A percentile compares a stretch with the other conserved stretches of the same genome.
phyloP scores from a whole-genome alignment of 176 grass and related monocot species.

The Ensete ventricosum region DNA sequence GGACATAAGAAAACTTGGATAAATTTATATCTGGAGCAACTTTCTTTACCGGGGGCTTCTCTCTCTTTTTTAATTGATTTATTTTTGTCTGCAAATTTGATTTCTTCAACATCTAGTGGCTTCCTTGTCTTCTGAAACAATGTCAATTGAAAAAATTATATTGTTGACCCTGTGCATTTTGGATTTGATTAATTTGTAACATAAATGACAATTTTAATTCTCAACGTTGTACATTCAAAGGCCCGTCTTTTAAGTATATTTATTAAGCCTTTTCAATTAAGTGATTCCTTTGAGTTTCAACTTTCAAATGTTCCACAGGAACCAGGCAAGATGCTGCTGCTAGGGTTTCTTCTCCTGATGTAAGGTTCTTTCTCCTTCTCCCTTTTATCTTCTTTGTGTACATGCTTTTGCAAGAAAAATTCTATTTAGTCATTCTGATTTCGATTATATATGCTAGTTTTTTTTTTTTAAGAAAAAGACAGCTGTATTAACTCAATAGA shows the following conservation, averaged over 20 bases:
- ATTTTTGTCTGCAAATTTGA: no score
- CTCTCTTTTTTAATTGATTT: no score
- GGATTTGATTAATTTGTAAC: background rate
- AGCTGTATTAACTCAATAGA: no score
- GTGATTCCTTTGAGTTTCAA: background rate
- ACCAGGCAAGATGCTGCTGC: background rate
- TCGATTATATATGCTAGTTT: background rate
- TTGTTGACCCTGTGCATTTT: background rate
- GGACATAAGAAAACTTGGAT: no score
- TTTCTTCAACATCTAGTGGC: no score
- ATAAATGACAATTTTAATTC: no score
- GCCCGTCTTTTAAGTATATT: no score
- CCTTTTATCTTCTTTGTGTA: background rate
- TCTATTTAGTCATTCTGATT: background rate
- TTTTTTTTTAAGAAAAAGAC: background rate
- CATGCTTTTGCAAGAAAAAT: background rate
- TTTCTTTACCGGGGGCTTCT: no score
- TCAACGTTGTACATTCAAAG: background rate
- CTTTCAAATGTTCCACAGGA: background rate
- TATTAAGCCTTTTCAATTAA: background rate
- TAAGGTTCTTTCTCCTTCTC: background rate
- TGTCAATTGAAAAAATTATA: no score
- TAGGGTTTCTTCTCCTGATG: conserved; percentile 1
- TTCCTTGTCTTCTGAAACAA: no score
- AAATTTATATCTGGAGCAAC: no score